Evolutionary conservation across 352 stramenopile species (phyloP).

Genomic region (Pythium sukuiense): DNA sequence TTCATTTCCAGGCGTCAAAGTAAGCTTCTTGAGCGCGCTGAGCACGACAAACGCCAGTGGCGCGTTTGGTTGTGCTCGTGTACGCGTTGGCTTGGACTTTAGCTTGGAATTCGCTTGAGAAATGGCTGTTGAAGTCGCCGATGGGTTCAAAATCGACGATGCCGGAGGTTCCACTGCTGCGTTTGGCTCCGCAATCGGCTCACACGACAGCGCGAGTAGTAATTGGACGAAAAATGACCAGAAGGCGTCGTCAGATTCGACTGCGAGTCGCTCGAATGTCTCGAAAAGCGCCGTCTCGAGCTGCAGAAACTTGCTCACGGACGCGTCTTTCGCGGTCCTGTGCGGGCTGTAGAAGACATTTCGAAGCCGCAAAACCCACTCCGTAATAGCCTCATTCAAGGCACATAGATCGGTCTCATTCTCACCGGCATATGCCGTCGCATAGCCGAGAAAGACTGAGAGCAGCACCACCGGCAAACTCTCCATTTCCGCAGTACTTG

Average conservation of each 20-base stretch:
- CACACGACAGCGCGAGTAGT: conserved; percentile 35
- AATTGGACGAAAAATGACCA: conserved; percentile 45
- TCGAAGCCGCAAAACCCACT: conserved; percentile 26
- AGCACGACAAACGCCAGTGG: conserved; percentile 57
- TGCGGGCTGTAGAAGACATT: conserved; percentile 28
- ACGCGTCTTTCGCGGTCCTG: conserved; percentile 13
- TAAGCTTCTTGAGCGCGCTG: conserved; percentile 47
- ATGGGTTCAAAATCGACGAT: conserved; percentile 5
- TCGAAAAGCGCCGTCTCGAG: conserved; percentile 39
- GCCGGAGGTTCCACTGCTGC: neutral
- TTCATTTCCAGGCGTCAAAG: conserved; percentile 1
- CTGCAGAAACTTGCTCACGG: conserved; percentile 53
- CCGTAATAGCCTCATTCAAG: neutral
- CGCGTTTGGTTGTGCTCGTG: conserved; percentile 36
- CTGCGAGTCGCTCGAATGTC: conserved; percentile 24
- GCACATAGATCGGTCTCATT: neutral
- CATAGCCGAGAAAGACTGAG: conserved; percentile 7
- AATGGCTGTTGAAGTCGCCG: neutral
- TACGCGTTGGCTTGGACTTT: conserved; percentile 26
- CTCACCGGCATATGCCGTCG: neutral
- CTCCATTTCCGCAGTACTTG: conserved; percentile 8
- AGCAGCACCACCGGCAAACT: conserved; percentile 6
- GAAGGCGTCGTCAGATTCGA: conserved; percentile 14
- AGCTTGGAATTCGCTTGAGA: conserved; percentile 34
- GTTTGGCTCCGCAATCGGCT: conserved; percentile 5